Conservation (phyloP, 768 basidiomycete species). For the Leccinum variicolor region DNA sequence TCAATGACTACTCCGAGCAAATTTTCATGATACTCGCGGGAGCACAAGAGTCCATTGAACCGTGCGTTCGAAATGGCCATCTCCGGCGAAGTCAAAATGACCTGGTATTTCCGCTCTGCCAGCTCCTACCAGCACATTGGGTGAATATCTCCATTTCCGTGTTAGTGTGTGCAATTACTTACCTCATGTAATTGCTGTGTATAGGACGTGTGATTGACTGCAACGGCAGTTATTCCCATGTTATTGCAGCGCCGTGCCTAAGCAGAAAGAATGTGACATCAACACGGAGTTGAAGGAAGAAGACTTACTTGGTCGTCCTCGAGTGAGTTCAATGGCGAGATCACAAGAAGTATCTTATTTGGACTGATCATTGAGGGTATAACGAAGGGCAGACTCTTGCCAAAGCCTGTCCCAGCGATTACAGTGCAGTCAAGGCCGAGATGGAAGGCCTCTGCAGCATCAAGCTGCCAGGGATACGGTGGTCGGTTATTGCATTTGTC, state of each 20-base stretch:
- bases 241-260: no score
- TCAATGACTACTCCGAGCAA: not conserved
- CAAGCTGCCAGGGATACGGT: not conserved
- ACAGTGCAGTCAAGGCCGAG: not conserved
- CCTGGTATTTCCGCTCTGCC: not conserved
- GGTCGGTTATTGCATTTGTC: not conserved
- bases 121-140: not conserved
- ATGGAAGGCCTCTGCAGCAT: not conserved
- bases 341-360: not conserved
- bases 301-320: not conserved
- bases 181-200: not conserved
- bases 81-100: not conserved
- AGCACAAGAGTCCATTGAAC: not conserved
- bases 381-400: not conserved
- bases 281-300: no score
- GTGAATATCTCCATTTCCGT: no score
- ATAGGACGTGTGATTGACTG: not conserved
- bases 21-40: not conserved
- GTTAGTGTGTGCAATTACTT: not conserved
- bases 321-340: not conserved
- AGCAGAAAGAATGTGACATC: no score
- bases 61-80: not conserved
- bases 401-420: not conserved
- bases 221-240: not conserved
- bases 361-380: not conserved